Conservation (phyloP, 2,329 filamentous ascomycete species). For the Thielaviopsis punctulata region DNA sequence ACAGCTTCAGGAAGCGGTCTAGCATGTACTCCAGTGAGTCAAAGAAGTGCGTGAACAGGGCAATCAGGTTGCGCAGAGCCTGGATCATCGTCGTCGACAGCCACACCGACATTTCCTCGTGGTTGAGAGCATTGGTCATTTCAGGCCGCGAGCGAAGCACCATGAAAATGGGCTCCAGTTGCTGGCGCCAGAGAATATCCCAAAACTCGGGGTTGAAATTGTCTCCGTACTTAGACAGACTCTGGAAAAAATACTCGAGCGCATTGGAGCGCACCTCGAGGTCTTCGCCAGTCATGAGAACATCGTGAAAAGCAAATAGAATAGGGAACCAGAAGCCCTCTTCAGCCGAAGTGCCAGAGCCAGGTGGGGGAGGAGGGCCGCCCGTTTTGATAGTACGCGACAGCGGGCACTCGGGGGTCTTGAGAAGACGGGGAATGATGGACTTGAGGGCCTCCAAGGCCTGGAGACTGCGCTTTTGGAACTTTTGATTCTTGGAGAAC, state of each 20-base stretch:
- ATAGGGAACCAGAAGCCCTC: constrained; percentile 99
- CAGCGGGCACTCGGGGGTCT: constrained; percentile 84
- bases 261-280: constrained; percentile 84
- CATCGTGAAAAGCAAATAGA: constrained; percentile 94
- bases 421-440: constrained; percentile 85
- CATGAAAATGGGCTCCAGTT: constrained; percentile 97
- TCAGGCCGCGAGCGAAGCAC: constrained; percentile 91
- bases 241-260: constrained; percentile 92
- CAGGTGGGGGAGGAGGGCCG: constrained; percentile 27
- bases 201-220: constrained; percentile 90
- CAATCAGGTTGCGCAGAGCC: constrained; percentile 94
- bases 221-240: constrained; percentile 73
- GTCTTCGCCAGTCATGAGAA: constrained; percentile 97
- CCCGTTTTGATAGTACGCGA: constrained; percentile 38
- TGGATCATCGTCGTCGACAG: constrained; percentile 99
- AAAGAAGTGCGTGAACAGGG: constrained; percentile 96
- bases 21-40: constrained; percentile 94
- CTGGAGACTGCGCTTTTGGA: constrained; percentile 95
- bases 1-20: constrained; percentile 83
- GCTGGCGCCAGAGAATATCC: constrained; percentile 94
- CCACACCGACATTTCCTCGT: constrained; percentile 96
- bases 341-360: constrained; percentile 72
- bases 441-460: constrained; percentile 91
- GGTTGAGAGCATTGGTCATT: constrained; percentile 86
- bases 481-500: constrained; percentile 96